Percentiles rank a stretch among this genome's conserved stretches.
phyloP scores from a whole-genome alignment of 306 rosid species.

The Lathyrus sativus region DNA sequence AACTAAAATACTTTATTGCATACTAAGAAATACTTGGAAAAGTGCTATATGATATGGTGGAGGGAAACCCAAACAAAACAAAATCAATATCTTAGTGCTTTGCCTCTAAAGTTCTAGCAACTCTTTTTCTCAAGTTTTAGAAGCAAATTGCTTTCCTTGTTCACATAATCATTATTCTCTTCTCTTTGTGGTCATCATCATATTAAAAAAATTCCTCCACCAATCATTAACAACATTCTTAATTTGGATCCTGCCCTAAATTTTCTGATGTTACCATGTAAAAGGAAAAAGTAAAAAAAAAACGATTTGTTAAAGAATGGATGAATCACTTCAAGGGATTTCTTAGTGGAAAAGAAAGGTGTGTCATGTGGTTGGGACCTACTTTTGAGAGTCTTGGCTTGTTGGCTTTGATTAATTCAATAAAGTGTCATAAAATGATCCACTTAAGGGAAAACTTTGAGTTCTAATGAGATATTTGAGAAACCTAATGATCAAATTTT shows the following conservation, averaged over 20 bases:
- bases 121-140: no score
- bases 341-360: slow-evolving; percentile 40
- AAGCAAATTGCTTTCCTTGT: no score
- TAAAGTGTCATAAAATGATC: slow-evolving; percentile 22
- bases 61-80: no score
- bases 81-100: no score
- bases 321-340: slow-evolving; percentile 20
- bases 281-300: neutral
- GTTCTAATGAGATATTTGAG: neutral
- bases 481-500: slow-evolving; percentile 11
- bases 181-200: slow-evolving; percentile 28
- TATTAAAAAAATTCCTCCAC: slow-evolving; percentile 31
- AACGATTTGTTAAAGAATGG: slow-evolving; percentile 13
- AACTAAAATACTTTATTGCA: no score
- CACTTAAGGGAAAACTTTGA: slow-evolving; percentile 9
- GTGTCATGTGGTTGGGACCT: slow-evolving; percentile 22
- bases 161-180: neutral
- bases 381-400: neutral
- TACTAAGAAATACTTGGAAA: no score
- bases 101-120: no score
- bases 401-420: slow-evolving; percentile 17
- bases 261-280: slow-evolving; percentile 1
- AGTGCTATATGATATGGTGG: no score
- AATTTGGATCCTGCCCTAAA: slow-evolving; percentile 14
- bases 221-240: neutral